Evolutionary conservation across 2,329 filamentous ascomycete species (phyloP).

Genomic region (Magnaporthales sp.): DNA sequence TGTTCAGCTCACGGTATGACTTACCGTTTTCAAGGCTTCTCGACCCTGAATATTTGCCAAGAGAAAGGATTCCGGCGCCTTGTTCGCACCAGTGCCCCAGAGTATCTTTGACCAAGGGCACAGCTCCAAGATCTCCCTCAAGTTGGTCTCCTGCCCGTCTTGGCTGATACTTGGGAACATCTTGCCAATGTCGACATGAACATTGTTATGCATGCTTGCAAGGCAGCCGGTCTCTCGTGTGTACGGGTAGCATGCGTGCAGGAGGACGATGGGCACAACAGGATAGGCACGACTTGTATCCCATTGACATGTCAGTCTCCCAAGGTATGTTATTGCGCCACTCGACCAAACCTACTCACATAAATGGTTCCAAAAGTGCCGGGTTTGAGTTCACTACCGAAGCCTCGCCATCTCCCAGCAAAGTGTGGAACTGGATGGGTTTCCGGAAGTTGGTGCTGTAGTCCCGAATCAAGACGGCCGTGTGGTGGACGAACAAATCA

Average conservation of each 20-base stretch:
- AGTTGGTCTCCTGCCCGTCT: slow-evolving; percentile 62
- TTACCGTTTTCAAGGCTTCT: slow-evolving; percentile 58
- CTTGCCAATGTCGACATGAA: slow-evolving; percentile 75
- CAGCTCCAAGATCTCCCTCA: slow-evolving; percentile 67
- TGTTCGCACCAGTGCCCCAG: slow-evolving; percentile 76
- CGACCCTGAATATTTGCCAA: slow-evolving; percentile 65
- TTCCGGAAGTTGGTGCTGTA: slow-evolving; percentile 43
- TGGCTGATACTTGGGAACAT: slow-evolving; percentile 73
- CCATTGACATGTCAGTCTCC: background rate
- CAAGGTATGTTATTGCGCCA: background rate
- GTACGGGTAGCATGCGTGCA: slow-evolving; percentile 77
- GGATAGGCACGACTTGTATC: slow-evolving; percentile 44
- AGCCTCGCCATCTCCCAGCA: slow-evolving; percentile 74
- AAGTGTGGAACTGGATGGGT: slow-evolving; percentile 77
- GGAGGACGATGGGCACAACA: slow-evolving; percentile 62
- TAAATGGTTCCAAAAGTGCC: slow-evolving; percentile 64
- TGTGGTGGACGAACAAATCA: slow-evolving; percentile 57
- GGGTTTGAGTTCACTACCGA: slow-evolving; percentile 62
- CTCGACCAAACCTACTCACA: slow-evolving; percentile 22
- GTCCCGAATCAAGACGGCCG: slow-evolving; percentile 48
- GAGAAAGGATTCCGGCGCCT: slow-evolving; percentile 69
- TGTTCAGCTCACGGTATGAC: slow-evolving; percentile 10
- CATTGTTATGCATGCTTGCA: slow-evolving; percentile 67
- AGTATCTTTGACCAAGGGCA: slow-evolving; percentile 67
- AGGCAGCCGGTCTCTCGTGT: slow-evolving; percentile 72